Evolutionary conservation across 1,284 basidiomycete genomes (phyloP).

Genomic region (Sanghuangporus baumii): DNA sequence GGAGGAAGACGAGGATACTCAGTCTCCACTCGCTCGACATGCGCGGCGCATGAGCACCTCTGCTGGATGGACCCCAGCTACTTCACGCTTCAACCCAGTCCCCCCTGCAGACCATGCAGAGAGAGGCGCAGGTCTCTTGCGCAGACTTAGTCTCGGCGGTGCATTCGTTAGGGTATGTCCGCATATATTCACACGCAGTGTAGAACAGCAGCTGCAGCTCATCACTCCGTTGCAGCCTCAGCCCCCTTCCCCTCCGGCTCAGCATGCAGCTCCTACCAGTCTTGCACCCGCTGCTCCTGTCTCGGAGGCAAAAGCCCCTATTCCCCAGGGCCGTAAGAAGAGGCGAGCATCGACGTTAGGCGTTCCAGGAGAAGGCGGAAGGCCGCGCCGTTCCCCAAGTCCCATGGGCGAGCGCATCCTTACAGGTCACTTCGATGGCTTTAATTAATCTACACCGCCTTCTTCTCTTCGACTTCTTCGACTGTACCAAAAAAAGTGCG

Average conservation of each 20-base stretch:
- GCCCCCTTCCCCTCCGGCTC: constrained; percentile 4
- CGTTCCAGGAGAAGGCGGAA: constrained; percentile 28
- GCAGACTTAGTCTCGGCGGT: constrained; percentile 64
- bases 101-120: constrained; percentile 33
- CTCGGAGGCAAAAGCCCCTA: constrained; percentile 12
- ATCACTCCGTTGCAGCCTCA: constrained; percentile 1
- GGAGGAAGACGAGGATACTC: constrained; percentile 31
- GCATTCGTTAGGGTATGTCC: constrained; percentile 49
- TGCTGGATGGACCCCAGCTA: constrained; percentile 38
- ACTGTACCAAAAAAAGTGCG: not conserved
- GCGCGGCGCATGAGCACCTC: constrained; percentile 34
- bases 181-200: not conserved
- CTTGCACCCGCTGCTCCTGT: constrained; percentile 23
- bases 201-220: not conserved
- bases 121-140: constrained; percentile 59
- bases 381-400: constrained; percentile 64
- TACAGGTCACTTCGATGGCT: constrained; percentile 79
- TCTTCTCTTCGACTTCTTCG: not conserved
- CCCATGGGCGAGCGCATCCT: constrained; percentile 81
- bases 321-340: constrained; percentile 34
- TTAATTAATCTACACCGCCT: constrained; percentile 24
- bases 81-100: constrained; percentile 38
- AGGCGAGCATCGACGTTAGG: constrained; percentile 58
- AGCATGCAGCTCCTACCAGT: not conserved
- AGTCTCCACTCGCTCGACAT: constrained; percentile 27